Base-by-base conservation (phyloP, 2,329 filamentous ascomycete species). In the Calonectria leucothoes region DNA sequence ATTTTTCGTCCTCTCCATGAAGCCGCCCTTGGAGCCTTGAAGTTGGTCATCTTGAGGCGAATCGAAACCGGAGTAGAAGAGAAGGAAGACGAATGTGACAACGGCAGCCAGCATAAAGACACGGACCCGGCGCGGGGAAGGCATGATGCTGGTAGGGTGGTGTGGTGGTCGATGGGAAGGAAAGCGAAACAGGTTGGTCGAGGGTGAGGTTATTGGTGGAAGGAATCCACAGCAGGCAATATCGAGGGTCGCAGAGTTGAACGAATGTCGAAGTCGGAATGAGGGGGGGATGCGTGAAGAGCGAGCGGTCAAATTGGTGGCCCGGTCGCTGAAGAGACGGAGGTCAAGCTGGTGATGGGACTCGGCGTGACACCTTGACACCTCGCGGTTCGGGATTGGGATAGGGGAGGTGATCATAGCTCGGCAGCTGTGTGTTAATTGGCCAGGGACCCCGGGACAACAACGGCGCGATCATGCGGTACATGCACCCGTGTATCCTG, bases 121-220 rank as follows among this genome's bases (percentile, higher is more conserved):
- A 81, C 93, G 92, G 79, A 95, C 82, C 79, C 94, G 92, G 76
- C 95, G 92, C 79, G 90, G 88, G 25, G 93, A 93, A 80, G 92
- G 91, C 93, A 95, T 95, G 65, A 72, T 81, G 74, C 66, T 65
- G 75, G 71, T 64, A 68, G 75, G 72, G 68, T 75, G 69, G 69
- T 73, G 75, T 86, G 82, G 37, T 27, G 51, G 33, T 69, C 69
- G 37, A 51, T 52, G 35, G 33, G 33, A 49, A 39, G 25, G 51
- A 17, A n/a, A 5, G n/a, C 15, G 11, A 25, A 23, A 20, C 33
- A 10, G 11, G 48, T 51, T 27, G n/a, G 37, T 8, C 42, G 55
- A 31, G 66, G 31, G 8, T 2, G 33, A 39, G 23, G 33, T 33
- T 59, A n/a, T 25, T 20, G 39, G 35, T 52, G 67, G 31, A 42